Evolutionary conservation across 139 green algal genomes (phyloP).

Genomic region (Chlamydomonas sp.): DNA sequence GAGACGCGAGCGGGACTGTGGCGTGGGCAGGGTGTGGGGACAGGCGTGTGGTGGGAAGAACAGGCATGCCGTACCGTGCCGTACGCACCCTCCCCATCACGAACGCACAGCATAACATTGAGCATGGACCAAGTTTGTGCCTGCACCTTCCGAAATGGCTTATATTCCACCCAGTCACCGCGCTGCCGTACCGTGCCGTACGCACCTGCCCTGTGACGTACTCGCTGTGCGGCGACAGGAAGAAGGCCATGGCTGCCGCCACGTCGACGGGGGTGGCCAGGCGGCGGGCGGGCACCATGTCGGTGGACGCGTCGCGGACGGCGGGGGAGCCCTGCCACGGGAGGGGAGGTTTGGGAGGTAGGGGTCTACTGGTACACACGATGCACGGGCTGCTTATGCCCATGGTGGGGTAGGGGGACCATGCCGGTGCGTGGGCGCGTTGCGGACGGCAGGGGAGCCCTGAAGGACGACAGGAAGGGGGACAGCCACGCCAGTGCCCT

Average conservation of each 20-base stretch:
- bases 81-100: background rate
- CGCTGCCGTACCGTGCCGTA: background rate
- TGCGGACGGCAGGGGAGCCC: background rate
- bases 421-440: too few species aligned
- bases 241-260: slow-evolving; percentile 20
- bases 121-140: background rate
- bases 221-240: background rate
- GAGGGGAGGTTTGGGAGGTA: background rate
- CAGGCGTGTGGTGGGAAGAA: background rate
- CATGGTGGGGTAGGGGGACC: background rate
- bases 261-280: slow-evolving; percentile 2
- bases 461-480: background rate
- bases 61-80: background rate
- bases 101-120: background rate
- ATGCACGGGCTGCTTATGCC: background rate
- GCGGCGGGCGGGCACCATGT: slow-evolving; percentile 2
- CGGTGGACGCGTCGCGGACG: background rate
- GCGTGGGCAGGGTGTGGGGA: too few species aligned
- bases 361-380: background rate
- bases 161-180: background rate
- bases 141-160: background rate
- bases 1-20: background rate
- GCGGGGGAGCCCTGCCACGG: background rate
- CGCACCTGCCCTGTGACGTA: slow-evolving; percentile 17
- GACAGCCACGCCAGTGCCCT: background rate